These are phyloP conservation scores for Porodaedalea pini DNA, from an alignment of 1,284 basidiomycete genomes.

Conservation along the genomic window DNA sequence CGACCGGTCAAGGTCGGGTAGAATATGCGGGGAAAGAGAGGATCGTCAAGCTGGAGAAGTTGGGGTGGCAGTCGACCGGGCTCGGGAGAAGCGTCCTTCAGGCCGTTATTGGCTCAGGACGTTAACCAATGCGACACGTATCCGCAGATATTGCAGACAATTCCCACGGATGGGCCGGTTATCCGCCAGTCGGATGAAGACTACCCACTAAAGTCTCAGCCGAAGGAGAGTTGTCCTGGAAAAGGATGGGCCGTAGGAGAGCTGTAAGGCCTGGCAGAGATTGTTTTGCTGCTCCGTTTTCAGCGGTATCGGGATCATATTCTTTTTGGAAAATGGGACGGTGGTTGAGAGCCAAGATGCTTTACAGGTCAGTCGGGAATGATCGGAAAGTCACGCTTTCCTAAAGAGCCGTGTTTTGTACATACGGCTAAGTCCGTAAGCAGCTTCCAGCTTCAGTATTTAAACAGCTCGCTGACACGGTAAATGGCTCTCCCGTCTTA, in stretches of 20 bases:
- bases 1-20: neutral
- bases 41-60: neutral
- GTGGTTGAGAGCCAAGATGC: neutral
- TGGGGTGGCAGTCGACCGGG: neutral
- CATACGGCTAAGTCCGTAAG: constrained; percentile 1
- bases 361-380: neutral
- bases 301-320: too few relatives aligned
- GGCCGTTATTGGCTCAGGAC: neutral
- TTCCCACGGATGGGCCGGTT: too few relatives aligned
- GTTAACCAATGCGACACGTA: too few relatives aligned
- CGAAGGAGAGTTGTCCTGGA: too few relatives aligned
- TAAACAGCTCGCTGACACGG: neutral
- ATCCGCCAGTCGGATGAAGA: too few relatives aligned
- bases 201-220: too few relatives aligned
- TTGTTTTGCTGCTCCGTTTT: too few relatives aligned
- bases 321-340: neutral
- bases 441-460: constrained; percentile 8
- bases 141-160: too few relatives aligned
- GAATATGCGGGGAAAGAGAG: neutral
- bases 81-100: neutral
- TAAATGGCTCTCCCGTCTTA: constrained; percentile 7
- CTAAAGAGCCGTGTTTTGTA: neutral
- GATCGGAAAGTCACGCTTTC: constrained; percentile 10
- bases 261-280: too few relatives aligned
- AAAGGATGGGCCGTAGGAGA: too few relatives aligned